Evolutionary conservation across 2,329 filamentous ascomycete genomes (phyloP).

Genomic region (Epichloe hybrida): DNA sequence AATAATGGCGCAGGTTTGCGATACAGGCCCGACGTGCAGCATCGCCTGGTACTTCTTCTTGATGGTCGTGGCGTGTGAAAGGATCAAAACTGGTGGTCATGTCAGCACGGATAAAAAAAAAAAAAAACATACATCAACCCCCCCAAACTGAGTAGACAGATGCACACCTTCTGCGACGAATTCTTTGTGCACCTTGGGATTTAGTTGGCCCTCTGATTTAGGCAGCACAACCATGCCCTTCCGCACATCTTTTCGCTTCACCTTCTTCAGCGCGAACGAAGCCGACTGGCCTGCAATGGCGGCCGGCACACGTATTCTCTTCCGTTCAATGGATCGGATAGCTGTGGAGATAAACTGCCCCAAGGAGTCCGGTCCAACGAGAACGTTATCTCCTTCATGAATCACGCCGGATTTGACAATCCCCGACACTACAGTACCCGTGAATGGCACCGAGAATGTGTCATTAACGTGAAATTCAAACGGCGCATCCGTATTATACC

Average conservation of each 20-base stretch:
- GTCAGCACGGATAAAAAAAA: not conserved
- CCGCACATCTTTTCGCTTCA: conserved; percentile 80
- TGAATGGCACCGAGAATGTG: conserved; percentile 94
- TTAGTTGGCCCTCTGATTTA: conserved; percentile 59
- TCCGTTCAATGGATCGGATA: conserved; percentile 86
- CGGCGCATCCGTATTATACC: conserved; percentile 75
- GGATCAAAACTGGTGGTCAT: conserved; percentile 56
- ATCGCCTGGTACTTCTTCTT: conserved; percentile 96
- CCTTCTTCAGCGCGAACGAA: conserved; percentile 77
- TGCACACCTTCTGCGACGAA: conserved; percentile 61
- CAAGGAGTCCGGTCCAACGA: conserved; percentile 80
- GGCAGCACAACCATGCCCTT: conserved; percentile 97
- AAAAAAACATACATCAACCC: not conserved
- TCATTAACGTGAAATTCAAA: conserved; percentile 97
- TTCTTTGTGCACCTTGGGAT: conserved; percentile 57
- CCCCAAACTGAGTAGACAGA: not conserved
- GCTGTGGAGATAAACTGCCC: conserved; percentile 80
- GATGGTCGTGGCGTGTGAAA: conserved; percentile 94
- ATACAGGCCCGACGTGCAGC: conserved; percentile 90
- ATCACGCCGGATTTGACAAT: conserved; percentile 81
- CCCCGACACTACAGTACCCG: conserved; percentile 89
- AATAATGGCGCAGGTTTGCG: conserved; percentile 92
- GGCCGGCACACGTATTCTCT: conserved; percentile 76
- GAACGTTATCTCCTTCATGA: conserved; percentile 77
- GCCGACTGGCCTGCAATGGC: conserved; percentile 87